A percentile compares a stretch with the other conserved stretches of the same genome.
phyloP scores from a whole-genome alignment of 2,329 filamentous ascomycete species.

The Aspergillus phoenicis region DNA sequence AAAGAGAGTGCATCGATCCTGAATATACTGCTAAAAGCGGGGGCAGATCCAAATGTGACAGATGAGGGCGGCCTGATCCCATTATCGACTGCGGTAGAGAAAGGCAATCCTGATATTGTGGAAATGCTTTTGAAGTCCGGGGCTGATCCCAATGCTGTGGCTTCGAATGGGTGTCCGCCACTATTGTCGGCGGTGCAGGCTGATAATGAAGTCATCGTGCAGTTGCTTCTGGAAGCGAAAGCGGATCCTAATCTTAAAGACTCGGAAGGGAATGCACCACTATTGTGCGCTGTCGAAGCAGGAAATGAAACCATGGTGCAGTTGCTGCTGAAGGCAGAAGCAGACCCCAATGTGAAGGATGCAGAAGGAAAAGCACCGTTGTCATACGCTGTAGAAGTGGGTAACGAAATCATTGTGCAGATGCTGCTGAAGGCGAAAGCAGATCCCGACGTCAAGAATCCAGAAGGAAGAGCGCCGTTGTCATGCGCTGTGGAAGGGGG shows the following conservation, averaged over 20 bases:
- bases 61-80: conserved; percentile 20
- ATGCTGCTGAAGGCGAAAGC: conserved; percentile 22
- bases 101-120: conserved; percentile 24
- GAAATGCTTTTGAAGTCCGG: conserved; percentile 23
- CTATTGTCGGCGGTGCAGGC: conserved; percentile 20
- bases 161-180: conserved; percentile 14
- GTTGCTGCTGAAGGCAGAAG: conserved; percentile 22
- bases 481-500: conserved; percentile 22
- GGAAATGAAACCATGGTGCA: conserved; percentile 21
- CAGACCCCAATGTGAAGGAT: conserved; percentile 15
- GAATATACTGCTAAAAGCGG: conserved; percentile 18
- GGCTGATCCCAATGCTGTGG: conserved; percentile 18
- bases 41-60: conserved; percentile 18
- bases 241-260: conserved; percentile 19
- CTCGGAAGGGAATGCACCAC: conserved; percentile 13
- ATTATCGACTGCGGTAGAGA: conserved; percentile 21
- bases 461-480: conserved; percentile 16
- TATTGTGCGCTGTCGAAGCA: conserved; percentile 21
- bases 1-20: conserved; percentile 18
- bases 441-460: conserved; percentile 18
- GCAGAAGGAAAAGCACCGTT: conserved; percentile 16
- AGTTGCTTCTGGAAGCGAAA: conserved; percentile 22
- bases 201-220: conserved; percentile 25
- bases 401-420: conserved; percentile 24
- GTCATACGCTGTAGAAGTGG: conserved; percentile 20